Evolutionary conservation across 441 rosid species (phyloP), one percentile per base, ranked within the genome.

Genomic region (Bocquillonia castaneifolia): DNA sequence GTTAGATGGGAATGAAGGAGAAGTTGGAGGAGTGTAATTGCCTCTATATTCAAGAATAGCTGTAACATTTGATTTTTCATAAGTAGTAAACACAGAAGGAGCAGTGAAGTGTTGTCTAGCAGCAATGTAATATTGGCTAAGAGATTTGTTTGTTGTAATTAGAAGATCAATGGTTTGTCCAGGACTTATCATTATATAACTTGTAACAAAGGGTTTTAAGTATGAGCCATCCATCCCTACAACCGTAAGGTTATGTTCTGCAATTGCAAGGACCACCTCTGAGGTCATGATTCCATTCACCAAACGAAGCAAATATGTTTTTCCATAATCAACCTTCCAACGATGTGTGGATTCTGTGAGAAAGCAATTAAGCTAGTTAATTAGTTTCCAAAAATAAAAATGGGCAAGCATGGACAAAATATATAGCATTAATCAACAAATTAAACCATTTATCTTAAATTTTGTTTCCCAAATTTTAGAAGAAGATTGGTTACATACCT

Each of bases 31-130:
- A 13, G 44, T 58, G 20, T 57, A 57, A 20, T 57, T 31, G 62
- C 62, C 62, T 32, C 34, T 59, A 36, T 59, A 59, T 9, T 59
- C 45, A 36, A 59, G 45, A 59, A 59, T 59, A 1, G 63, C 63
- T 8, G 63, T 59, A 34, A 40, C 63, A 18, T 34, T 59, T 59
- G 32, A 22, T 7, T 36, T 20, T 26, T 59, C 28, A 59, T 34
- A 59, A n/a, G 0, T 4, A 47, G 8, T 34, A 20, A 9, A 12
- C 5, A 2, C 9, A n/a, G 63, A 26, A 34, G 34, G 12, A 23
- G 18, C 26, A n/a, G 63, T 59, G 45, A 34, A 59, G 4, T 17
- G 18, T 59, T 34, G 44, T 22, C 63, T 34, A 1, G 28, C 40
- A 34, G 63, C 63, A 10, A 59, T 59, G 45, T 59, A 59, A 3